Evolutionary conservation across 371 early-diverging fungal genomes (phyloP), one percentile per base, ranked within the genome.

Genomic region (Mucor piriformis): DNA sequence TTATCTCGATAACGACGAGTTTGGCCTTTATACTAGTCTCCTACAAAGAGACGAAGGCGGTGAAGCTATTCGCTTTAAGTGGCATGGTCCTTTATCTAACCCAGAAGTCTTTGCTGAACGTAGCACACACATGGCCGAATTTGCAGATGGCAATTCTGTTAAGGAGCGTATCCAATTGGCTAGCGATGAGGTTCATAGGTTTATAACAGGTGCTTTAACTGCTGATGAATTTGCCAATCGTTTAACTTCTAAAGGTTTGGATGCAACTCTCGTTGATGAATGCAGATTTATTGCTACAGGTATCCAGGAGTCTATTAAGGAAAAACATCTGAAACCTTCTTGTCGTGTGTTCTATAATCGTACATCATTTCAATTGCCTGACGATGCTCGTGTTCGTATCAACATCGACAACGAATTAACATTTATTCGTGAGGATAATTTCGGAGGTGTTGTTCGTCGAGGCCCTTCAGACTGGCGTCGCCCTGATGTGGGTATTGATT

Each of bases 321-420:
- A 88, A 7, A 93, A 92, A 71, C 73, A 87, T 10, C 76, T 99
- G 43, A 67, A 77, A 13, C 99, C 99, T 48, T 62, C 72, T 21
- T 67, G 69, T 44, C 91, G 99, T 43, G 92, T 97, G 2, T 95
- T 95, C 68, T 99, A 99, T 79, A 96, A 95, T 69, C 91, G 99
- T 61, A 97, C 95, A 7, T 97, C 97, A 5, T 99, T 99, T 82
- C 99, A 99, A 76, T 77, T 97, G 23, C 96, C 97, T 1, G 95
- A 95, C 25, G 97, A 98, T 73, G 88, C 93, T 8, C 82, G 89
- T 37, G 93, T 99, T 11, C 87, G 98, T 50, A 92, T 99, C 46
- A 91, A 91, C n/a, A 83, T 99, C 0, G 99, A 99, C 69, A 99
- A 96, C 3, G 95, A 99, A 57, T 78, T 99, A 59, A 83, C 94